These are phyloP conservation scores for Lactarius sanguifluus DNA, from an alignment of 768 basidiomycete species.

Conservation along the genomic window DNA sequence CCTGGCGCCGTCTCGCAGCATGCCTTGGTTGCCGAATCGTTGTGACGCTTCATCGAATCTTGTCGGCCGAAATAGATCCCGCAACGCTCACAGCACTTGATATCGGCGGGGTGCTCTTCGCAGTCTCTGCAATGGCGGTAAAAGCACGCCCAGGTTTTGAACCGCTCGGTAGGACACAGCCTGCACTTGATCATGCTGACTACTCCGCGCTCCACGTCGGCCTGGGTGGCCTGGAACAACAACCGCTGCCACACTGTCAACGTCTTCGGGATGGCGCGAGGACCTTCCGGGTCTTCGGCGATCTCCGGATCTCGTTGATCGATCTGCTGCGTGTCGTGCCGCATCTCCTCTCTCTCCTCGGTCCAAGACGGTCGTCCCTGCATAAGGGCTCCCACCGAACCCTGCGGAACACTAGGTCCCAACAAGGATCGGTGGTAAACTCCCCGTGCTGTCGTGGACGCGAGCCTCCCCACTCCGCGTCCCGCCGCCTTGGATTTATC, in stretches of 20 bases:
- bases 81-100: not conserved
- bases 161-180: not conserved
- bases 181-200: not conserved
- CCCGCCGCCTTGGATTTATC: not conserved
- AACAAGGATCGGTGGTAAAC: not conserved
- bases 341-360: slow-evolving; percentile 2
- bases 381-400: not conserved
- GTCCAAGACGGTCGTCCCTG: not conserved
- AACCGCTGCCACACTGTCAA: not conserved
- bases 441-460: not conserved
- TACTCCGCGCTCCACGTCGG: not conserved
- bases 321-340: not conserved
- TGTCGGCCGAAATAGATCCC: not conserved
- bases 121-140: not conserved
- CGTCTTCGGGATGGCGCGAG: not conserved
- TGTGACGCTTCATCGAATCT: not conserved
- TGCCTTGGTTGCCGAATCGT: not conserved
- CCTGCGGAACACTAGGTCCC: slow-evolving; percentile 15
- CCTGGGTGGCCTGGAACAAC: not conserved
- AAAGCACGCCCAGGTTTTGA: not conserved
- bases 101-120: not conserved
- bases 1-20: not conserved
- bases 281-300: not conserved
- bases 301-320: not conserved
- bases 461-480: slow-evolving; percentile 17